These are phyloP conservation scores for Cladosporium sp. DNA, from an alignment of 2,329 filamentous ascomycete species.

Conservation along the genomic window DNA sequence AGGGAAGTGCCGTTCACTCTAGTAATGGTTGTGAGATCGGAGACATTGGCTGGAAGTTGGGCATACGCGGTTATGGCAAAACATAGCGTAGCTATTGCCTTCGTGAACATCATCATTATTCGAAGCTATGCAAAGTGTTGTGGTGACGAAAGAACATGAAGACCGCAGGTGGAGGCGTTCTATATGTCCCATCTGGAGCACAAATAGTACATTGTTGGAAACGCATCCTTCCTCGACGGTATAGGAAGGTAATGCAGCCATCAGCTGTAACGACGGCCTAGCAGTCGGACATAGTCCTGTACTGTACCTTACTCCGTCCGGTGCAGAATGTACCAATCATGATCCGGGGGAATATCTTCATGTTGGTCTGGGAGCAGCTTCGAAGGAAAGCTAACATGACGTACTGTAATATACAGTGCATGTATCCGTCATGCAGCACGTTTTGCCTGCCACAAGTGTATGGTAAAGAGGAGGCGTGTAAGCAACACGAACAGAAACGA, in stretches of 20 bases:
- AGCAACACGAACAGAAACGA: background rate
- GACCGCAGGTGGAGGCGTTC: background rate
- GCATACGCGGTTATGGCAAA: background rate
- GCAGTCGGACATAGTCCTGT: background rate
- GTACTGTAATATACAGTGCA: background rate
- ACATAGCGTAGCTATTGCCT: background rate
- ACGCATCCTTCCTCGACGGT: background rate
- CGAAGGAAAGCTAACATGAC: background rate
- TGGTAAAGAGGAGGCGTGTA: background rate
- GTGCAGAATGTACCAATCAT: background rate
- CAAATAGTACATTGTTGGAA: background rate
- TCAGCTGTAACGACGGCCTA: background rate
- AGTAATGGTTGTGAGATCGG: background rate
- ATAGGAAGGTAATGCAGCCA: background rate
- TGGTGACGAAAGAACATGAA: background rate
- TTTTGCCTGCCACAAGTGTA: background rate
- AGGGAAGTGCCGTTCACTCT: slow-evolving; percentile 40
- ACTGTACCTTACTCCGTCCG: background rate
- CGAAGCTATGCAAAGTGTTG: background rate
- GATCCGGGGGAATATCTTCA: background rate
- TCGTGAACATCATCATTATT: background rate
- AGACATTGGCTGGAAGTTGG: background rate
- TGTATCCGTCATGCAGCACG: background rate
- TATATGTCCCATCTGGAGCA: background rate
- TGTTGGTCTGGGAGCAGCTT: background rate